Evolutionary conservation across 1,284 basidiomycete genomes (phyloP), one percentile per base, ranked within the genome.

Genomic region (Cutaneotrichosporon daszewskae): DNA sequence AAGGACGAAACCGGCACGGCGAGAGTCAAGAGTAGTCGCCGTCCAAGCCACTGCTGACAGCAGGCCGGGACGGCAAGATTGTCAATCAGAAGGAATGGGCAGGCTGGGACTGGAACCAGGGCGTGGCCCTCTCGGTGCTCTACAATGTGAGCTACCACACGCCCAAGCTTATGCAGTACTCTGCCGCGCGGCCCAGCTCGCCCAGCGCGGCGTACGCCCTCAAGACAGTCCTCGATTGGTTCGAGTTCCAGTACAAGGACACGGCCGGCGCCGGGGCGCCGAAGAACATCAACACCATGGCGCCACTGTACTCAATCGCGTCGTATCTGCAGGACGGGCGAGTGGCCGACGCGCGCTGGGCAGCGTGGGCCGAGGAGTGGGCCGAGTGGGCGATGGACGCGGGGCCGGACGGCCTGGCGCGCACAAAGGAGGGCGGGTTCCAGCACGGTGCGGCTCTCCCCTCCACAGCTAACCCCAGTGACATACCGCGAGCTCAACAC

Each of bases 81-180:
- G 79, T 82, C 44, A 79, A 81, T 51, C 79, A 78, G 4, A 80
- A 80, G 54, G 77, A 77, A 4, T 80, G 78, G 78, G 72, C 77
- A 44, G 53, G 45, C 4, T 79, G 78, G 78, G 77, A 80, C 70
- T 80, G 78, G 78, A 79, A 77, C 13, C 78, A 79, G 55, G 78
- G 78, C 37, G 51, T 58, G 7, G 57, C 47, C 0, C 19, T 39
- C 20, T 23, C 28, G 6, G 38, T 39, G 25, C 23, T 47, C 28
- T 42, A 31, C 18, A 37, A 39, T 24, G 28, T 40, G 18, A 14
- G 31, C 25, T 16, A 13, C 3, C n/a, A n/a, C n/a, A n/a, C n/a
- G n/a, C n/a, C n/a, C n/a, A 18, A 24, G 13, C 23, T 19, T n/a
- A 28, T 20, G 6, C 43, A 56, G 48, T 48, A 51, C 43, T 43